Percentiles rank a stretch among this genome's conserved stretches.
Conservation (phyloP, 106 monocot genomes). For the Platanthera guangdongensis region DNA sequence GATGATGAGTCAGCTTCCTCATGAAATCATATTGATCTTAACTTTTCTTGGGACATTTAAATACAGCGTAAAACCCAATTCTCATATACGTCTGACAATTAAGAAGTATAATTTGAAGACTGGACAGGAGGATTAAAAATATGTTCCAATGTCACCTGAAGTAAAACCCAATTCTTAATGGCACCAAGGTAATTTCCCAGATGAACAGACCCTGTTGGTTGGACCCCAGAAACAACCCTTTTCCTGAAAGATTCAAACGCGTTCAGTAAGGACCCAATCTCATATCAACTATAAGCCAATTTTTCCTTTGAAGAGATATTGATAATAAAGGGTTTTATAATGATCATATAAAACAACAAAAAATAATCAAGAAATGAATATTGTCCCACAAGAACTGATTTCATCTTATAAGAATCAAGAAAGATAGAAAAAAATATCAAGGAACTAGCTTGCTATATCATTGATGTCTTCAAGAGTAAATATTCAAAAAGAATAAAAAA, state of each 20-base stretch:
- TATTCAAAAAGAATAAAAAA: not conserved
- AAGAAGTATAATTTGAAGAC: not conserved
- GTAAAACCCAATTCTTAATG: slow-evolving; percentile 84
- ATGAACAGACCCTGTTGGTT: slow-evolving; percentile 94
- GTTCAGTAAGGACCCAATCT: not conserved
- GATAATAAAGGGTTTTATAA: not conserved
- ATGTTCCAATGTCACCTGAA: slow-evolving; percentile 54
- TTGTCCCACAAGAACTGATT: not conserved
- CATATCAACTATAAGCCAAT: not conserved
- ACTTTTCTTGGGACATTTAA: no score
- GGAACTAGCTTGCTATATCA: not conserved
- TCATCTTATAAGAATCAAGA: not conserved
- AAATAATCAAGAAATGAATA: not conserved
- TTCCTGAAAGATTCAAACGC: slow-evolving; percentile 42
- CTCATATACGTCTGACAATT: not conserved
- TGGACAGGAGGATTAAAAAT: not conserved
- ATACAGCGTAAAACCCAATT: no score
- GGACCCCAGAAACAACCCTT: slow-evolving; percentile 93
- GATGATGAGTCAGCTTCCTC: no score
- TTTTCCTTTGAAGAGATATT: not conserved
- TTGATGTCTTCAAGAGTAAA: not conserved
- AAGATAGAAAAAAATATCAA: not conserved
- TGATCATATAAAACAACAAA: not conserved
- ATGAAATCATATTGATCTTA: no score
- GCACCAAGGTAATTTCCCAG: slow-evolving; percentile 97